Evolutionary conservation across 257 asterid species (phyloP), one percentile per base, ranked within the genome.

Genomic region (Thymus mandschuricus): DNA sequence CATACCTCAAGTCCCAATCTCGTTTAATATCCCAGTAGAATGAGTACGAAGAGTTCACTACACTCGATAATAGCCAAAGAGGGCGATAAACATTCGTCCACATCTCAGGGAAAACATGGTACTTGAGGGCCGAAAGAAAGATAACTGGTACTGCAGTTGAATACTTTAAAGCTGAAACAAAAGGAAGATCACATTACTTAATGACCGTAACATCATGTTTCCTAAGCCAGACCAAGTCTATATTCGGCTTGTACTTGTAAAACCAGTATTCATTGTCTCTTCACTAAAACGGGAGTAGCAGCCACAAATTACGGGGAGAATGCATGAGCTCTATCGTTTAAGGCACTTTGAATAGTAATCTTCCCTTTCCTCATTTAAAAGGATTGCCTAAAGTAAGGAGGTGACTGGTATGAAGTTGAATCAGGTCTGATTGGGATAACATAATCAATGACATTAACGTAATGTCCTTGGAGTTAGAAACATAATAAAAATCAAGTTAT

Each of bases 1-100:
- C 80, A 63, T 84, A 92, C 99, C 98, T 89, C 82, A 95, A 77
- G 84, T 95, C 99, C 99, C 99, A 95, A 68, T 92, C 99, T 55
- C 97, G 82, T 33, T 88, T 86, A 29, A 95, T 78, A 74, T 95
- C 99, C 98, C 98, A 95, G 83, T 95, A 92, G 86, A 95, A 95
- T 5, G 99, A 95, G 86, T 95, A 95, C 60, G 86, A 73, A 11
- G 96, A 89, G 84, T 95, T 95, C 80, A 90, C 35, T 63, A 92
- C 90, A 78, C 92, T 79, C 8, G 98, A 95, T 41, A 92, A 78
- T 66, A 95, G 98, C 98, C 99, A 95, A 40, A 95, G 80, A 58
- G 96, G 98, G 27, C 98, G 86, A 79, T 92, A 89, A 6, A 92
- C 38, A 60, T 69, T 81, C 9, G 80, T 81, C 99, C 99, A 95